A percentile compares a stretch with the other conserved stretches of the same genome.
These are phyloP conservation scores for Strobilomyces dryophilus DNA, from an alignment of 768 basidiomycete species.

Conservation along the genomic window DNA sequence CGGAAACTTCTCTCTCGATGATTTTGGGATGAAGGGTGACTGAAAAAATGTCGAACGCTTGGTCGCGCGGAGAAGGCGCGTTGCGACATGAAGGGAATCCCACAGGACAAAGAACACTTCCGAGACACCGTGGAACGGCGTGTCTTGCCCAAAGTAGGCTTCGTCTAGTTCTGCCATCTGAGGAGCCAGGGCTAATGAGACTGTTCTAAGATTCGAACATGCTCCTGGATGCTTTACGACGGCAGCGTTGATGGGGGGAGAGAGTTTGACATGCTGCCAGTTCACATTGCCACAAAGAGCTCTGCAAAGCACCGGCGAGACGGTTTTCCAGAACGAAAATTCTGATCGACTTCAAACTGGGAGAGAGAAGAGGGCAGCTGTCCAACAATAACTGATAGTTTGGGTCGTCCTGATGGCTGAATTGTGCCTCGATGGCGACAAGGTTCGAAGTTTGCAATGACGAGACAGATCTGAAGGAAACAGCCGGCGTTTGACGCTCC, in stretches of 20 bases:
- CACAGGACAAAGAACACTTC: neutral
- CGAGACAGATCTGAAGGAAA: neutral
- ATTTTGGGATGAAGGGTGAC: neutral
- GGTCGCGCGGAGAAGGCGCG: neutral
- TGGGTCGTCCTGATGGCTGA: neutral
- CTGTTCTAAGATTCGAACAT: neutral
- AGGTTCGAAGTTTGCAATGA: neutral
- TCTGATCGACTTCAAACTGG: neutral
- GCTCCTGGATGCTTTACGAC: slow-evolving; percentile 1
- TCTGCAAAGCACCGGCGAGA: neutral
- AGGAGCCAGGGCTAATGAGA: neutral
- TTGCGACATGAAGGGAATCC: neutral
- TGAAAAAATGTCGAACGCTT: neutral
- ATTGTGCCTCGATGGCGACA: neutral
- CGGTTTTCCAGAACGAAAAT: neutral
- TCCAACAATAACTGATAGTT: neutral
- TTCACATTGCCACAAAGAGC: neutral
- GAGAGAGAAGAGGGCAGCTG: neutral
- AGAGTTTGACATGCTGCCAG: neutral
- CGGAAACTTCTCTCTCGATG: neutral
- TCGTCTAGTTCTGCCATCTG: neutral
- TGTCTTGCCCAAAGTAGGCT: neutral
- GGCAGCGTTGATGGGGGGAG: neutral
- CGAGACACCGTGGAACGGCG: neutral
- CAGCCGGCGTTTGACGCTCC: neutral